Conservation (phyloP, 768 basidiomycete genomes). For the Tricholoma sp. region DNA sequence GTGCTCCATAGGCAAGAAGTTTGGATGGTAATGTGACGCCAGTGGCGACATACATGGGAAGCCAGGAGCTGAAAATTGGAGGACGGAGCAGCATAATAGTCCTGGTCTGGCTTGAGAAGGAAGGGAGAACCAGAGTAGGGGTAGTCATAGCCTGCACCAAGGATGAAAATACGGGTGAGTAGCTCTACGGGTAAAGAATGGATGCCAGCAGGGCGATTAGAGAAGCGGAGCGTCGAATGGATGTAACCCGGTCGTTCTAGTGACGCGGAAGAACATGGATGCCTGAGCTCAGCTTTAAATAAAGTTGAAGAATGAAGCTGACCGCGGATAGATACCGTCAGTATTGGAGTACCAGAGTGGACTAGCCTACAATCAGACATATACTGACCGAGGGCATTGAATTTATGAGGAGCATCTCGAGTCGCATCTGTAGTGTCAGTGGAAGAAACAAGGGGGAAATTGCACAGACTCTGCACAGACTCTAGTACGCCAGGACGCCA, state of each 20-base stretch:
- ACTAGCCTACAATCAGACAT: not conserved
- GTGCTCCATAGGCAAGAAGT: conserved; percentile 52
- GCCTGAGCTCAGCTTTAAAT: not conserved
- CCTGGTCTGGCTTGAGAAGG: conserved; percentile 43
- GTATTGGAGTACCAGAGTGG: not conserved
- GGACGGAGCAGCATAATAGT: conserved; percentile 33
- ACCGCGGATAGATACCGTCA: not conserved
- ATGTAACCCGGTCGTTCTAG: conserved; percentile 5
- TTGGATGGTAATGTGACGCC: conserved; percentile 50
- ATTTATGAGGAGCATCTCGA: not conserved
- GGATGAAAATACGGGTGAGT: conserved; percentile 49
- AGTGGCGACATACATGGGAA: conserved; percentile 54
- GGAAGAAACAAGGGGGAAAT: not conserved
- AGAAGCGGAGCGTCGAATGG: conserved; percentile 11
- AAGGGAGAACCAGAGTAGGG: conserved; percentile 44
- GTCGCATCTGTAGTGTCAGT: not conserved
- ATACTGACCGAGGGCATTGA: not conserved
- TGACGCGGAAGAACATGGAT: not conserved
- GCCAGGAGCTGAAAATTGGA: conserved; percentile 49
- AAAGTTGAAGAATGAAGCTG: not conserved
- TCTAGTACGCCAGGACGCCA: not conserved
- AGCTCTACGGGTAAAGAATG: conserved; percentile 55
- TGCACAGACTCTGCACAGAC: too few relatives aligned
- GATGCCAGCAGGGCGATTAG: conserved; percentile 25
- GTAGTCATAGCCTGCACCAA: conserved; percentile 42